phyloP scores from a whole-genome alignment of 495 filamentous ascomycete genomes.

The Lasiosphaeriaceae sp. region DNA sequence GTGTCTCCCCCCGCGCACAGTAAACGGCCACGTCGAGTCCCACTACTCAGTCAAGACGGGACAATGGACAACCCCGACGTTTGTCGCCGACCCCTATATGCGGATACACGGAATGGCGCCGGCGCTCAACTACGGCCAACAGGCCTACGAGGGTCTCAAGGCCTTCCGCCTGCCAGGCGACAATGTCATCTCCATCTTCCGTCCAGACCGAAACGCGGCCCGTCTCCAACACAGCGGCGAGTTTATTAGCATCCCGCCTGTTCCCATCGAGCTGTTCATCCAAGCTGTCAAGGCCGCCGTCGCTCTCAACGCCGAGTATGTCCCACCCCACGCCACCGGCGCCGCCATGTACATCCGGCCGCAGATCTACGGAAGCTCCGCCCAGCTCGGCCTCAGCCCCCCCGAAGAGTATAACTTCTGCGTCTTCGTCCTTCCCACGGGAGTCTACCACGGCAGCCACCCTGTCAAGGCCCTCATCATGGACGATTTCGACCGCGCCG shows the following conservation, averaged over 20 bases:
- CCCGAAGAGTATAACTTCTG: conserved; percentile 86
- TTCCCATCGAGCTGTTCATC: conserved; percentile 70
- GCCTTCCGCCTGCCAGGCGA: conserved; percentile 72
- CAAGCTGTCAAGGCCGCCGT: conserved; percentile 74
- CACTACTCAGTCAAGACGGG: conserved; percentile 66
- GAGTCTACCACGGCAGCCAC: conserved; percentile 83
- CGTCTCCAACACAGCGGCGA: conserved; percentile 74
- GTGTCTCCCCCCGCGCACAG: conserved; percentile 37
- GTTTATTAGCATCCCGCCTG: conserved; percentile 73
- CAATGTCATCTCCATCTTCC: conserved; percentile 69
- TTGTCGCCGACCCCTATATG: conserved; percentile 74
- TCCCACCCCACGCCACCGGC: conserved; percentile 77
- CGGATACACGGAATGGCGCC: conserved; percentile 86
- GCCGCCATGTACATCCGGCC: conserved; percentile 89
- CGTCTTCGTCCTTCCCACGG: conserved; percentile 80
- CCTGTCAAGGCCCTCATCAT: conserved; percentile 77
- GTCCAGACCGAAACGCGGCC: conserved; percentile 72
- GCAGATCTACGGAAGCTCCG: conserved; percentile 75
- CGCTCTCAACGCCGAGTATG: conserved; percentile 77
- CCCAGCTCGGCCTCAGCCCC: conserved; percentile 75
- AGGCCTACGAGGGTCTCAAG: conserved; percentile 92
- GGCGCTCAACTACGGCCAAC: conserved; percentile 87
- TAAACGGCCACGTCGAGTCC: conserved; percentile 75
- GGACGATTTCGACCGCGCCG: conserved; percentile 71
- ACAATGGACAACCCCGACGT: conserved; percentile 68